A percentile compares a stretch with the other conserved stretches of the same genome.
These are phyloP conservation scores for Colletotrichum ledebouriae DNA, from an alignment of 2,329 filamentous ascomycete genomes.

Conservation along the genomic window DNA sequence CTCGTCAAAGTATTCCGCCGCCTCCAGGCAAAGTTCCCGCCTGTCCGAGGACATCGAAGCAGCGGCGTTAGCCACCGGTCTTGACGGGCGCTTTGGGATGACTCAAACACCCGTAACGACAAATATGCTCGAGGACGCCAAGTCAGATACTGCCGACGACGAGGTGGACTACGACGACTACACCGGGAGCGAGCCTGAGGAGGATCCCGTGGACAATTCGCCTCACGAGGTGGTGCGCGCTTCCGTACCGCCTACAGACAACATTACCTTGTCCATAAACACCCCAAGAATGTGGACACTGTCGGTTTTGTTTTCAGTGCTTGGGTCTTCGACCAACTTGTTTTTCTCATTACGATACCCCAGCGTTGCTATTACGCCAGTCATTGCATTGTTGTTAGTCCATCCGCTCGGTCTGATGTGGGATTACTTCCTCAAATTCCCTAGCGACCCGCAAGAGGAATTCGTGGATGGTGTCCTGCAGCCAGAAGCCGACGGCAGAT, in stretches of 20 bases:
- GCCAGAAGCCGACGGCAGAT: slow-evolving; percentile 34
- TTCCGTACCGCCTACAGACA: slow-evolving; percentile 81
- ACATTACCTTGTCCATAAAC: slow-evolving; percentile 84
- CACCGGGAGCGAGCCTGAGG: slow-evolving; percentile 55
- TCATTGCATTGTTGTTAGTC: slow-evolving; percentile 87
- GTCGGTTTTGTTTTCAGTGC: slow-evolving; percentile 83
- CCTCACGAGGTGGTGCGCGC: slow-evolving; percentile 85
- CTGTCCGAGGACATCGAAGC: slow-evolving; percentile 65
- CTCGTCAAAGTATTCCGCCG: slow-evolving; percentile 47
- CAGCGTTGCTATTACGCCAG: slow-evolving; percentile 88
- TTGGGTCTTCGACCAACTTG: slow-evolving; percentile 86
- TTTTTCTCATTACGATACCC: slow-evolving; percentile 94
- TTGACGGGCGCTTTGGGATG: slow-evolving; percentile 67
- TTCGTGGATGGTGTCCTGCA: slow-evolving; percentile 52
- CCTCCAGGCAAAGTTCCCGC: slow-evolving; percentile 52
- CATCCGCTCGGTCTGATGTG: slow-evolving; percentile 86
- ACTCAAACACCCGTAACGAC: slow-evolving; percentile 62
- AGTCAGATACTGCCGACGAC: slow-evolving; percentile 42
- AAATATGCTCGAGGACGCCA: slow-evolving; percentile 58
- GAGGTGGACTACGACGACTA: slow-evolving; percentile 49
- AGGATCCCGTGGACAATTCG: slow-evolving; percentile 75
- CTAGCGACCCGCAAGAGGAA: slow-evolving; percentile 56
- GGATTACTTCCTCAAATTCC: slow-evolving; percentile 74
- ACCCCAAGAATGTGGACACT: slow-evolving; percentile 90
- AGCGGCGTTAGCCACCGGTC: slow-evolving; percentile 64